Conservation (phyloP, 805 yeast species). For the Nakazawaea laoshanensis region DNA sequence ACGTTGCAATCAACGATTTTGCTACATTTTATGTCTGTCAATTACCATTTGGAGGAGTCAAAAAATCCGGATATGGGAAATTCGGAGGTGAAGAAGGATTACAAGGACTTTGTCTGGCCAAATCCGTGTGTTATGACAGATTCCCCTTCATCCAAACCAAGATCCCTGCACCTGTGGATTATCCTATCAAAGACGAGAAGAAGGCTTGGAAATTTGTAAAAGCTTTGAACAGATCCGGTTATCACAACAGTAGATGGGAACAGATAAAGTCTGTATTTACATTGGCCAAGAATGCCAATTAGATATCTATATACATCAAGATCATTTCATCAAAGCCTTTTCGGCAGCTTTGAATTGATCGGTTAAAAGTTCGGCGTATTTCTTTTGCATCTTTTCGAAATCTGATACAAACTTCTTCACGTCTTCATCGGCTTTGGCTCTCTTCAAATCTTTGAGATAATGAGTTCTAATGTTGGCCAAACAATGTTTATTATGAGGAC, state of each 20-base stretch:
- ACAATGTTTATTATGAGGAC: constrained; percentile 34
- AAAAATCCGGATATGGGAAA: constrained; percentile 93
- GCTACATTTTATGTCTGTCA: constrained; percentile 95
- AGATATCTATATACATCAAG: constrained; percentile 2
- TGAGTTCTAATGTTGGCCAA: constrained; percentile 51
- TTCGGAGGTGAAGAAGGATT: constrained; percentile 98
- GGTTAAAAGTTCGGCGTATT: constrained; percentile 47
- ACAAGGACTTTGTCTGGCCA: constrained; percentile 79
- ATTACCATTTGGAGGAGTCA: constrained; percentile 92
- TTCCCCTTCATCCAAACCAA: constrained; percentile 69
- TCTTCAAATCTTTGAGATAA: constrained; percentile 46
- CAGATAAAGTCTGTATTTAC: constrained; percentile 46
- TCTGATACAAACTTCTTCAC: constrained; percentile 48
- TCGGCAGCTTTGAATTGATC: constrained; percentile 50
- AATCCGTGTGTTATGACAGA: constrained; percentile 80
- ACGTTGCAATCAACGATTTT: constrained; percentile 95
- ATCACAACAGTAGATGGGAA: constrained; percentile 68
- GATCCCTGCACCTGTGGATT: constrained; percentile 85
- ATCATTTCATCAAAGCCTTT: constrained; percentile 20
- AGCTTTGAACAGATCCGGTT: constrained; percentile 77
- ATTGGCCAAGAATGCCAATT: constrained; percentile 37
- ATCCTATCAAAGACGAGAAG: constrained; percentile 75
- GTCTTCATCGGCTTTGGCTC: constrained; percentile 43
- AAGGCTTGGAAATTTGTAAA: constrained; percentile 87
- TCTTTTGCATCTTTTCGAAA: constrained; percentile 64